A percentile compares a stretch with the other conserved stretches of the same genome.
phyloP scores from a whole-genome alignment of 495 filamentous ascomycete genomes.

The Penicillium robsamsonii region DNA sequence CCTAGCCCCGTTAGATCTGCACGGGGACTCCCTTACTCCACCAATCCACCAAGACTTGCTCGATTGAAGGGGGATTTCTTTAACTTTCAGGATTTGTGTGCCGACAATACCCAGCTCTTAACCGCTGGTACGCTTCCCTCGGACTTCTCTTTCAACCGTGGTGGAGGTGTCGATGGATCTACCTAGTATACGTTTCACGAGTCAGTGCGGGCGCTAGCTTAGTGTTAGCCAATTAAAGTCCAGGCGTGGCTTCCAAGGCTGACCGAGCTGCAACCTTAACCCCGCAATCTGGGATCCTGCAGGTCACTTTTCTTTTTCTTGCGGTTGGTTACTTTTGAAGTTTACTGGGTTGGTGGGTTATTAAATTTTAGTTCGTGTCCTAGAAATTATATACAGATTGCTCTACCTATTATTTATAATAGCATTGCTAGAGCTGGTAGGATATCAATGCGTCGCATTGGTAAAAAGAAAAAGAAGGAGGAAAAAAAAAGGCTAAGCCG shows the following conservation, averaged over 20 bases:
- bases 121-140: background rate
- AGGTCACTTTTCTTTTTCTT: background rate
- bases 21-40: background rate
- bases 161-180: background rate
- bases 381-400: background rate
- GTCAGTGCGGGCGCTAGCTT: slow-evolving; percentile 6
- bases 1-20: background rate
- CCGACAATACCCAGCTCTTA: background rate
- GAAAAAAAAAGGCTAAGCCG: background rate
- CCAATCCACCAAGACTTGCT: too few species aligned
- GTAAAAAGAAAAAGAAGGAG: too few species aligned
- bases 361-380: background rate
- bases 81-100: background rate
- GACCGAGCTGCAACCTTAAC: slow-evolving; percentile 31
- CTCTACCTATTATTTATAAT: background rate
- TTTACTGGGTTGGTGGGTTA: background rate
- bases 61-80: too few species aligned
- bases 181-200: background rate
- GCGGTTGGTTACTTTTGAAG: background rate
- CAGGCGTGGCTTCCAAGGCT: background rate
- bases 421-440: background rate
- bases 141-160: background rate
- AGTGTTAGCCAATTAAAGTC: slow-evolving; percentile 4
- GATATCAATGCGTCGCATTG: background rate
- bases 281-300: slow-evolving; percentile 22